These are phyloP conservation scores for Pseudogymnoascus pannorum DNA, from an alignment of 2,329 filamentous ascomycete species.

Conservation along the genomic window DNA sequence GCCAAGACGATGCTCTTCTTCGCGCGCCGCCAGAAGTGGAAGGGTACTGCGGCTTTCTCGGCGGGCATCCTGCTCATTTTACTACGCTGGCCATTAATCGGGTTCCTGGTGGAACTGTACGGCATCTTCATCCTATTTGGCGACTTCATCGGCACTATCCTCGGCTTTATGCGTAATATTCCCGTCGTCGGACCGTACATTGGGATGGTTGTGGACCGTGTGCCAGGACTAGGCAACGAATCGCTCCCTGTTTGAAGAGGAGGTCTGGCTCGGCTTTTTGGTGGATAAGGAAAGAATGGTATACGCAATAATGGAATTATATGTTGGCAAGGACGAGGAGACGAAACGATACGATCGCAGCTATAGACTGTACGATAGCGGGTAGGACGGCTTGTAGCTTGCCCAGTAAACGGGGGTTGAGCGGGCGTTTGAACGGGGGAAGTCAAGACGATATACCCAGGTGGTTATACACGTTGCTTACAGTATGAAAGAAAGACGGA, in stretches of 20 bases:
- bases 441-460: constrained; percentile 7
- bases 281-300: neutral
- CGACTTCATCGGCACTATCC: constrained; percentile 90
- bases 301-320: constrained; percentile 6
- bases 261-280: neutral
- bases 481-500: neutral
- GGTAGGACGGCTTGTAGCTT: neutral
- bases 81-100: constrained; percentile 81
- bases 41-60: constrained; percentile 84
- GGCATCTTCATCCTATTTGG: constrained; percentile 91
- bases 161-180: constrained; percentile 74
- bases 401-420: neutral
- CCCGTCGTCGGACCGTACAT: constrained; percentile 85
- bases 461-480: constrained; percentile 4
- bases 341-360: constrained; percentile 6
- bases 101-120: constrained; percentile 86
- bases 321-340: neutral
- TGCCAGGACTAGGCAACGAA: constrained; percentile 63
- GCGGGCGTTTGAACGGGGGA: constrained; percentile 5
- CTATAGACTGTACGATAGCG: constrained; percentile 6
- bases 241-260: constrained; percentile 64
- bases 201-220: constrained; percentile 62
- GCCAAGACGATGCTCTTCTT: constrained; percentile 93
- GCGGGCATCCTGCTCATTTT: constrained; percentile 78
- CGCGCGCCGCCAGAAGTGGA: constrained; percentile 83